phyloP scores from a whole-genome alignment of 176 grass and related monocot species.

The Zea luxurians region DNA sequence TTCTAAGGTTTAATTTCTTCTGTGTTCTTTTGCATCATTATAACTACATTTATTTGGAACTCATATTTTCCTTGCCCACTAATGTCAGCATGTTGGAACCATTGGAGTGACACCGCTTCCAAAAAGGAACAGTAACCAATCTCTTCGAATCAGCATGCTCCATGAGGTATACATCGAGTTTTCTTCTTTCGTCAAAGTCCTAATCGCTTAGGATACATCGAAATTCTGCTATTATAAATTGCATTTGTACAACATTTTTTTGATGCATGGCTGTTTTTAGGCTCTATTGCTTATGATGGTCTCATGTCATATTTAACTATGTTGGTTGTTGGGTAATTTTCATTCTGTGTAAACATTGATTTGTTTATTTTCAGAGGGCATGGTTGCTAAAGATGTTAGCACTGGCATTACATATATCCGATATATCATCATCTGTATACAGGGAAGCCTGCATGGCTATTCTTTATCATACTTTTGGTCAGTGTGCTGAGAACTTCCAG shows the following conservation, averaged over 20 bases:
- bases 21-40: slow-evolving; percentile 34
- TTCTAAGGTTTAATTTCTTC: slow-evolving; percentile 70
- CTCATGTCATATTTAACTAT: slow-evolving; percentile 7
- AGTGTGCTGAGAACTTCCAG: slow-evolving; percentile 38
- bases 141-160: slow-evolving; percentile 88
- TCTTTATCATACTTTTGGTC: slow-evolving; percentile 69
- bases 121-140: slow-evolving; percentile 69
- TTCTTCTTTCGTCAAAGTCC: slow-evolving; percentile 10
- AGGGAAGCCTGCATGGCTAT: slow-evolving; percentile 75
- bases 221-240: slow-evolving; percentile 1
- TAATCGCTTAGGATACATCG: not conserved
- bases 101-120: slow-evolving; percentile 77
- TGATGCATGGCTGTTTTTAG: not conserved
- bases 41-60: slow-evolving; percentile 6
- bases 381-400: slow-evolving; percentile 93
- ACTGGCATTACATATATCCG: slow-evolving; percentile 85
- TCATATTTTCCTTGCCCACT: slow-evolving; percentile 26
- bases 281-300: slow-evolving; percentile 24
- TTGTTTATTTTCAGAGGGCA: slow-evolving; percentile 72
- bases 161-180: slow-evolving; percentile 67
- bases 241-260: not conserved
- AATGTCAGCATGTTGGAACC: slow-evolving; percentile 76
- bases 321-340: slow-evolving; percentile 8
- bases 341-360: slow-evolving; percentile 22
- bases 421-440: slow-evolving; percentile 69